phyloP scores from a whole-genome alignment of 1,284 basidiomycete species.

The Puccinia coronata region DNA sequence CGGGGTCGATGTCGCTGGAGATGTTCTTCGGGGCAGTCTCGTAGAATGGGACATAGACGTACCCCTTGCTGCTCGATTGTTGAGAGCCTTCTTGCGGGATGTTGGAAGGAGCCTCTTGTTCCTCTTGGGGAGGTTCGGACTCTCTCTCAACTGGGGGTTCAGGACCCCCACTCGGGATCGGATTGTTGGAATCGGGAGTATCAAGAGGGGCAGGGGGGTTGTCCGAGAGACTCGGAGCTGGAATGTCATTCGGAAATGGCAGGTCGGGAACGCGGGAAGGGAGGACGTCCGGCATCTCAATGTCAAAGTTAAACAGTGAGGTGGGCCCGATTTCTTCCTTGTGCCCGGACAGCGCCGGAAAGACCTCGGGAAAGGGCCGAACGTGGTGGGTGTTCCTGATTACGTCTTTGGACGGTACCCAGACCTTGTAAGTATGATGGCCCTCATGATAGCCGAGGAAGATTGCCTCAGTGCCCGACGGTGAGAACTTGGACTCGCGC shows the following conservation, averaged over 20 bases:
- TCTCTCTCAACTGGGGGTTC: not conserved
- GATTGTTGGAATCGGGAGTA: too few relatives aligned
- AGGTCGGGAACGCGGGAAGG: too few relatives aligned
- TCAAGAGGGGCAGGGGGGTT: too few relatives aligned
- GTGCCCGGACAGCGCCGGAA: too few relatives aligned
- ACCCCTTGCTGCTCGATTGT: not conserved
- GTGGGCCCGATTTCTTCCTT: too few relatives aligned
- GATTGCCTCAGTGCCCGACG: not conserved
- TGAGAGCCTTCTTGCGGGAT: too few relatives aligned
- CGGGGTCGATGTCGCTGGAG: not conserved
- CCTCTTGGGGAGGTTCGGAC: not conserved
- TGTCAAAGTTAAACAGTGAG: too few relatives aligned
- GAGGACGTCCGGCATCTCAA: too few relatives aligned
- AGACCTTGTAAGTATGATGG: conserved; percentile 9
- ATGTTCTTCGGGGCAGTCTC: not conserved
- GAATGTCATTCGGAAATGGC: too few relatives aligned
- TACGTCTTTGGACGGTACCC: not conserved
- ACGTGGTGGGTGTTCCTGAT: not conserved
- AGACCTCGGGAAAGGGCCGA: too few relatives aligned
- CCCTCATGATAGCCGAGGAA: conserved; percentile 6
- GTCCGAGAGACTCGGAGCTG: too few relatives aligned
- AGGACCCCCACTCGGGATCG: too few relatives aligned
- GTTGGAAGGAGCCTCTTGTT: not conserved
- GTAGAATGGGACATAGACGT: not conserved
- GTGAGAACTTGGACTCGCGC: not conserved